Evolutionary conservation across 805 yeast species (phyloP), one percentile per base, ranked within the genome.

Genomic region (Tetrapisispora namnaoensis): DNA sequence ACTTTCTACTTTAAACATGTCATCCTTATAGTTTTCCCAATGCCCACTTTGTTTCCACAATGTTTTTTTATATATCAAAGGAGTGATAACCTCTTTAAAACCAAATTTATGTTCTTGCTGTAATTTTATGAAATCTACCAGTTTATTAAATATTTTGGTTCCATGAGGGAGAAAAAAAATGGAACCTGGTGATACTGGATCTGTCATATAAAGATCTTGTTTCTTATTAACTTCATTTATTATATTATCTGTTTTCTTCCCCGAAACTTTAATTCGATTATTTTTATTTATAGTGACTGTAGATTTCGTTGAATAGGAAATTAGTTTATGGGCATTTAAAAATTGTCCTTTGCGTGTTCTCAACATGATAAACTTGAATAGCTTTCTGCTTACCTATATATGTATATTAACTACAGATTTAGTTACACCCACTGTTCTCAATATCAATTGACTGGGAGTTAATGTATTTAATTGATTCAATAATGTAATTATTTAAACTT

Each of bases 1-100:
- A 1, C 90, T 85, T 49, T 77, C 82, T 1, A 90, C 96, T 58
- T 79, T 76, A 63, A 90, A 91, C 99, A 91, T 91, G 65, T 91
- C 98, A 37, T 86, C 91, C 56, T 86, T 78, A 63, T 93, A 91
- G 61, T 91, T 90, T 13, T 82, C 86, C 97, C 97, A 91, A 68
- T 93, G 99, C 0, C 98, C 98, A 11, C 95, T 84, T 45, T 75
- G 79, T 65, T 89, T 84, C 96, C 97, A 93, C 17, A 93, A 70
- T 36, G 79, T 76, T 50, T 81, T 82, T 57, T 83, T 85, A 69
- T 83, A 93, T 14, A 93, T 83, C 55, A 91, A 73, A 1, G 99
- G 99, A 0, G 96, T 86, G 27, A 91, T 78, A 6, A 93, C 97
- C 67, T 93, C 98, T 50, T 86, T 81, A 60, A 89, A 93, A 0